Base-by-base conservation (phyloP, 768 basidiomycete genomes). In the Dacryopinax spathularia region DNA sequence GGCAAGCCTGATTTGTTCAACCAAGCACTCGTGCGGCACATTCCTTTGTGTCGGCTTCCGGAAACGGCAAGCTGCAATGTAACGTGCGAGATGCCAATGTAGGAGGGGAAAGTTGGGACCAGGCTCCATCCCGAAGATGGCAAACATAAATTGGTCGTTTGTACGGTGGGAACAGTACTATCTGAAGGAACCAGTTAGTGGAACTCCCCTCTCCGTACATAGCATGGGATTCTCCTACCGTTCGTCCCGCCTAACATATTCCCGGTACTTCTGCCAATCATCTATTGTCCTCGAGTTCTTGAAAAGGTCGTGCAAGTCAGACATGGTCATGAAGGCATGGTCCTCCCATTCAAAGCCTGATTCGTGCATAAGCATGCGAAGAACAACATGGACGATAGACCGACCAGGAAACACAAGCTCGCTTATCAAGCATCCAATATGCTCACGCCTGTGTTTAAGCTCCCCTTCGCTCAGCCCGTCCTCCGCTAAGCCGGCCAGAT, bases 371-470 rank as follows among this genome's bases (percentile, higher is more conserved):
- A 62, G 61, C 13, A 56, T 15, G 25, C 6, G 48, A 31, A 9
- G 22, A 10, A 20, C 13, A 27, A 10, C 9, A 18, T 27, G 6
- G 7, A 6, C 48, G 25, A 13, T 5, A 15, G 48, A 56, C 29
- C 10, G 18, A 35, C 70, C 81, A 0, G 82, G 82, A 12, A 82
- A 77, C n/a, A 84, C 81, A 3, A 84, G 78, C 72, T 84, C 82
- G 18, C 78, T 80, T 66, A 85, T 82, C 62, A 85, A 70, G 66
- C 81, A 82, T 3, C 82, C 78, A 0, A 73, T 73, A 34, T 36
- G 63, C 44, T 74, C 69, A 64, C 68, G 64, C 48, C 20, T 56
- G 25, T 25, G 10, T 10, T 5, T 31, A 5, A 56, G 13, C 34
- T 76, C 70, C 15, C 34, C 68, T 2, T 60, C 56, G 33, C 25